phyloP scores from a whole-genome alignment of 73 alveolate genomes.

The Breviolum minutum region DNA sequence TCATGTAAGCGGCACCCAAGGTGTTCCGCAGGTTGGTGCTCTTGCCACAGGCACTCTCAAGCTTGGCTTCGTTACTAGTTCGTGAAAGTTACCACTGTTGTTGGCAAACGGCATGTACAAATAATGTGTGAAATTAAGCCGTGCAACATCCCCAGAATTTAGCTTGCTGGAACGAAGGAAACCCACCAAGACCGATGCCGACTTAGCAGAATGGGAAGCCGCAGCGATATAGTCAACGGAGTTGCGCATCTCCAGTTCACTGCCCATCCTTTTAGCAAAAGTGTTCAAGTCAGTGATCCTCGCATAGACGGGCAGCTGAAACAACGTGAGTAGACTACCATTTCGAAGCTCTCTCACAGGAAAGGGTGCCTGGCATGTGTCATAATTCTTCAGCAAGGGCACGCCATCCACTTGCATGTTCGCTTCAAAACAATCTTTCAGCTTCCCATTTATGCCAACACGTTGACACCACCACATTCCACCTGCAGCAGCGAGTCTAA shows the following conservation, averaged over 20 bases:
- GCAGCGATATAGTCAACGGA: conserved; percentile 6
- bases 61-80: background rate
- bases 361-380: conserved; percentile 19
- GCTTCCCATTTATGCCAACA: no score
- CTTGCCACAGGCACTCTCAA: background rate
- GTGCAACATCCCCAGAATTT: background rate
- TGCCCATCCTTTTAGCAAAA: background rate
- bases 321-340: background rate
- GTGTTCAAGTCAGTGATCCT: conserved; percentile 3
- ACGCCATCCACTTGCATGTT: no score
- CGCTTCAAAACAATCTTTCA: no score
- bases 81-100: conserved; percentile 30
- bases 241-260: background rate
- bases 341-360: conserved; percentile 48
- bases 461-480: conserved; percentile 51
- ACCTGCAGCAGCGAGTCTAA: conserved; percentile 51
- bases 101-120: conserved; percentile 47
- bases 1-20: conserved; percentile 28
- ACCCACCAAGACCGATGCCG: conserved; percentile 39
- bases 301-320: background rate
- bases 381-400: no score
- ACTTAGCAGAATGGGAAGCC: conserved; percentile 34
- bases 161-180: conserved; percentile 12
- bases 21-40: background rate
- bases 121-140: conserved; percentile 28